phyloP scores from a whole-genome alignment of 768 basidiomycete species.

The Gymnopilus junonius region DNA sequence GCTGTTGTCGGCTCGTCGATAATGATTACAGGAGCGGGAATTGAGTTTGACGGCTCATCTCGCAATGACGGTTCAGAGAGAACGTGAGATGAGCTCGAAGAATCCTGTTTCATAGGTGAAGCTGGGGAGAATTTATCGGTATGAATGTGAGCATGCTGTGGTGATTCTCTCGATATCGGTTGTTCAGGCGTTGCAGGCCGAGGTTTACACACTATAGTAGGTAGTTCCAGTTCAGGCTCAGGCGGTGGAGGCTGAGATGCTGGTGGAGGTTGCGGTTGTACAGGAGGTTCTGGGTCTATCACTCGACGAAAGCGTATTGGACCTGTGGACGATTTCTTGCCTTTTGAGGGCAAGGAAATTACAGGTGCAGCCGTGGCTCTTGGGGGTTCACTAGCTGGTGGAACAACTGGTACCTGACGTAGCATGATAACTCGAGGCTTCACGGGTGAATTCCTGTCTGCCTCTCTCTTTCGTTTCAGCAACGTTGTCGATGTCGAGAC shows the following conservation, averaged over 20 bases:
- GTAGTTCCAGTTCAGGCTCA: not conserved
- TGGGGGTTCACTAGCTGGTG: slow-evolving; percentile 8
- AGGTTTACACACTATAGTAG: slow-evolving; percentile 2
- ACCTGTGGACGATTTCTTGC: slow-evolving; percentile 13
- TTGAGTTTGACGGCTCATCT: not conserved
- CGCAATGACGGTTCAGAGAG: not conserved
- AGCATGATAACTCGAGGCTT: slow-evolving; percentile 31
- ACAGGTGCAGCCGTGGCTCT: slow-evolving; percentile 2
- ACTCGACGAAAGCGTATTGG: slow-evolving; percentile 25
- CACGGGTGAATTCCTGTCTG: slow-evolving; percentile 31
- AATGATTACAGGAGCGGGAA: slow-evolving; percentile 5
- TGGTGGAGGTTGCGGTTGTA: not conserved
- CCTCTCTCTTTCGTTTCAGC: slow-evolving; percentile 48
- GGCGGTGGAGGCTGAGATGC: not conserved
- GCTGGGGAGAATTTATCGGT: slow-evolving; percentile 18
- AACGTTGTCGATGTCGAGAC: slow-evolving; percentile 20
- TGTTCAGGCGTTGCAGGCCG: slow-evolving; percentile 1
- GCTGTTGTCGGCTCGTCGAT: slow-evolving; percentile 4
- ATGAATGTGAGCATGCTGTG: slow-evolving; percentile 9
- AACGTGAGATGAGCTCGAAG: not conserved
- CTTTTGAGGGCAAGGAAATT: slow-evolving; percentile 7
- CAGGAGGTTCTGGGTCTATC: slow-evolving; percentile 16
- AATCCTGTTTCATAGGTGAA: slow-evolving; percentile 30
- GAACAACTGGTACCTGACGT: slow-evolving; percentile 29
- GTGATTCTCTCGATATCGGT: slow-evolving; percentile 1